Evolutionary conservation across 2,329 filamentous ascomycete species (phyloP), one percentile per base, ranked within the genome.

Genomic region (Xylariaceae sp.): DNA sequence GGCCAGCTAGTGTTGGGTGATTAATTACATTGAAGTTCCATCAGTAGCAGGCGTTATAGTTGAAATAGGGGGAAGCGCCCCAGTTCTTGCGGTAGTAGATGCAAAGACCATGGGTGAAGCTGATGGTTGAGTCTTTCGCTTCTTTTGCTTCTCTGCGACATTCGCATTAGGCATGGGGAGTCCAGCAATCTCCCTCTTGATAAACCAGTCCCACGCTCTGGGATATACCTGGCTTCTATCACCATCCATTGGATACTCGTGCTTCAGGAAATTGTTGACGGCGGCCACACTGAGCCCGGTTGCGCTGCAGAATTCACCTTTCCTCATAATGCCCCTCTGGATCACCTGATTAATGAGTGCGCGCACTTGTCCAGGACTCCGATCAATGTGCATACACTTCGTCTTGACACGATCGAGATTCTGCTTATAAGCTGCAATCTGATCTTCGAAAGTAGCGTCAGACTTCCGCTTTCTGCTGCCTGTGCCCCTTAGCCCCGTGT

Each of bases 401-500:
- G 37, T 45, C 7, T 42, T 18, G 17, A 53, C 39, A 13, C 52
- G 22, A 13, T 52, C 45, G 4, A 60, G 52, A 18, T 53, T 33
- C 37, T 55, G 51, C 42, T 54, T 60, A 38, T 60, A 59, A 8
- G 44, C 50, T 2, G 49, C 50, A 19, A 59, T 56, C 9, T 56
- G 55, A 9, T 59, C 53, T 0, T 55, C 52, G 3, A 58, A 48
- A 11, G 48, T 49, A 2, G 36, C 42, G 9, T 53, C 48, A 1
- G 54, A 44, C 36, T 54, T 58, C 32, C 56, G 51, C 44, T 60
- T 61, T 43, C 42, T 57, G 42, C 49, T 26, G 22, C 22, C 22
- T 6, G 22, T 11, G 11, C 22, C 16, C 42, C 43, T 15, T 11
- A 26, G 22, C 6, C 22, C 22, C 22, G 22, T 11, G 11, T 11